Evolutionary conservation across 2,329 filamentous ascomycete species (phyloP).

Genomic region (Chaetomiaceae sp.): DNA sequence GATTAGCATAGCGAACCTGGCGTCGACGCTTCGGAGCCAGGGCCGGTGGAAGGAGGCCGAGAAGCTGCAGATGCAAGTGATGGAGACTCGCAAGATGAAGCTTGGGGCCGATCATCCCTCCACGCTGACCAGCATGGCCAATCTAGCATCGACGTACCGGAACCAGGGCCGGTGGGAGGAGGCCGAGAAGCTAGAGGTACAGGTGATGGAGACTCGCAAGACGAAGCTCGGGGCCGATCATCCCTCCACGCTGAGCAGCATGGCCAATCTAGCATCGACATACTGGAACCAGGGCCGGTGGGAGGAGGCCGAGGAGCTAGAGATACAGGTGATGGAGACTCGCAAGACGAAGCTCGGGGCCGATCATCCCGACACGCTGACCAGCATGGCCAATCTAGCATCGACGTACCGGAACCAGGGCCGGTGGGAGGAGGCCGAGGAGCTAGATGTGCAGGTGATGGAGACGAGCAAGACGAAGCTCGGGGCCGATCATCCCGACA

Average conservation of each 20-base stretch:
- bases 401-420: constrained; percentile 10
- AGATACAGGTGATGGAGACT: background rate
- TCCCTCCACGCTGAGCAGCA: background rate
- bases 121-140: constrained; percentile 7
- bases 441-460: constrained; percentile 13
- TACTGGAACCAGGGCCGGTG: background rate
- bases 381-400: background rate
- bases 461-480: background rate
- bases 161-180: constrained; percentile 12
- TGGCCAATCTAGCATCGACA: constrained; percentile 8
- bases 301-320: constrained; percentile 29
- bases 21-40: constrained; percentile 6
- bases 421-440: constrained; percentile 28
- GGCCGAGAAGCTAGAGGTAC: constrained; percentile 1
- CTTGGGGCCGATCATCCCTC: background rate
- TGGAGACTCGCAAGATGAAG: background rate
- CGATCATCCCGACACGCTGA: background rate
- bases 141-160: constrained; percentile 12
- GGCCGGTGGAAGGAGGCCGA: constrained; percentile 22
- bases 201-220: background rate
- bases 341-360: background rate
- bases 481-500: background rate
- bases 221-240: background rate
- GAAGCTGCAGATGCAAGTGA: constrained; percentile 24
- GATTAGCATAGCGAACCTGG: constrained; percentile 9